Conservation (phyloP, 495 filamentous ascomycete genomes). For the Xylaria cubensis region DNA sequence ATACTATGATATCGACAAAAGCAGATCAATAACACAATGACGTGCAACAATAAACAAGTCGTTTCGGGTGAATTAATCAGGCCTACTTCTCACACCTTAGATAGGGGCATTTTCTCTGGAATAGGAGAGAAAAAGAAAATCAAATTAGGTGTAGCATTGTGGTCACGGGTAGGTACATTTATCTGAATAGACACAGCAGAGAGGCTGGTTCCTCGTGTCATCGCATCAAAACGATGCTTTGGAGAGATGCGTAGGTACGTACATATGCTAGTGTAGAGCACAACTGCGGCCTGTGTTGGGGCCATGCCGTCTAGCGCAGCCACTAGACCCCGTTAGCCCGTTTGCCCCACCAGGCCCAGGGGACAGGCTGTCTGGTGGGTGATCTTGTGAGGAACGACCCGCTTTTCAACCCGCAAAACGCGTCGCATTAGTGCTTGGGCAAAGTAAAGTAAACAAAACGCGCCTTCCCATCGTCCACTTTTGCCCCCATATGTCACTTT, state of each 20-base stretch:
- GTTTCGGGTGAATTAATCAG: background rate
- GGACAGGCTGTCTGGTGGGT: background rate
- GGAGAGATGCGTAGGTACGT: too few species aligned
- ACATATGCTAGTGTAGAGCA: background rate
- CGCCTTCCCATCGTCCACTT: conserved; percentile 20
- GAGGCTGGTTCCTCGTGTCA: background rate
- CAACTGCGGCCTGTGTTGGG: background rate
- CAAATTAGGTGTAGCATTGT: background rate
- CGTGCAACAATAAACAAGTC: conserved; percentile 9
- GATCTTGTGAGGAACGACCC: conserved; percentile 14
- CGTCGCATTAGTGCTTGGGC: conserved; percentile 20
- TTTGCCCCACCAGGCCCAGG: background rate
- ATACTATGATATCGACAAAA: background rate
- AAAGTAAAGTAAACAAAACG: conserved; percentile 30
- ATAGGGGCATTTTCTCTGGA: background rate
- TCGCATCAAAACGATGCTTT: background rate
- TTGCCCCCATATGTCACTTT: conserved; percentile 29
- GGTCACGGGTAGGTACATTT: background rate
- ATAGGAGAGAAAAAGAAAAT: background rate
- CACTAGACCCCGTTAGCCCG: background rate
- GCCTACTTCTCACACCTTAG: background rate
- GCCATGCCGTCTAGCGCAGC: conserved; percentile 7
- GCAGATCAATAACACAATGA: background rate
- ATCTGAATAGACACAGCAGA: background rate
- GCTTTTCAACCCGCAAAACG: conserved; percentile 27